phyloP scores from a whole-genome alignment of 2,329 filamentous ascomycete species.

The Leptodontidium sp. region DNA sequence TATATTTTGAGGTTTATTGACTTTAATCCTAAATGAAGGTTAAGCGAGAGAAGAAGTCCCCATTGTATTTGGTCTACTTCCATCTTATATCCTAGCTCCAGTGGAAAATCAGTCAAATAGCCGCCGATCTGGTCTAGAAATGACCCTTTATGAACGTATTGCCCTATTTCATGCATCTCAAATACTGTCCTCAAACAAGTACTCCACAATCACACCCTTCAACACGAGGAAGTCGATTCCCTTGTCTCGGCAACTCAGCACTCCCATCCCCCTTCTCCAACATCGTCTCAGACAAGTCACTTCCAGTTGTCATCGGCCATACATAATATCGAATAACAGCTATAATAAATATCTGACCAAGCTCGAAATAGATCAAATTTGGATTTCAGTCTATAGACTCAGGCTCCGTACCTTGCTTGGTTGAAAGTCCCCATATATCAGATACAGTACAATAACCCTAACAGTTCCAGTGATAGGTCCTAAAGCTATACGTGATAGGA shows the following conservation, averaged over 20 bases:
- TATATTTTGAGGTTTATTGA: no score
- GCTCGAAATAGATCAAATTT: neutral
- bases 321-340: neutral
- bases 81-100: no score
- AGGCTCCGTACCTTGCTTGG: neutral
- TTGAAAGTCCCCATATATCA: neutral
- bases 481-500: neutral
- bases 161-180: no score
- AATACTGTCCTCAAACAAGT: no score
- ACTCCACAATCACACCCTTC: neutral
- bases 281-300: neutral
- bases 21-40: no score
- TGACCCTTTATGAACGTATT: no score
- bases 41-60: no score
- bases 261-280: neutral
- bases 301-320: no score
- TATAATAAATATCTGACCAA: slow-evolving; percentile 1
- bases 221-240: neutral
- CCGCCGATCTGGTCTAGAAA: no score
- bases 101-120: no score
- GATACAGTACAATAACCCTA: no score
- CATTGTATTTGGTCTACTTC: no score
- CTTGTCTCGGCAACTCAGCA: neutral
- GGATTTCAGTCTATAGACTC: neutral
- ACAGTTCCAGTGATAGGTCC: neutral